Base-by-base conservation (phyloP, 129 eudicot species). In the Centella asiatica region DNA sequence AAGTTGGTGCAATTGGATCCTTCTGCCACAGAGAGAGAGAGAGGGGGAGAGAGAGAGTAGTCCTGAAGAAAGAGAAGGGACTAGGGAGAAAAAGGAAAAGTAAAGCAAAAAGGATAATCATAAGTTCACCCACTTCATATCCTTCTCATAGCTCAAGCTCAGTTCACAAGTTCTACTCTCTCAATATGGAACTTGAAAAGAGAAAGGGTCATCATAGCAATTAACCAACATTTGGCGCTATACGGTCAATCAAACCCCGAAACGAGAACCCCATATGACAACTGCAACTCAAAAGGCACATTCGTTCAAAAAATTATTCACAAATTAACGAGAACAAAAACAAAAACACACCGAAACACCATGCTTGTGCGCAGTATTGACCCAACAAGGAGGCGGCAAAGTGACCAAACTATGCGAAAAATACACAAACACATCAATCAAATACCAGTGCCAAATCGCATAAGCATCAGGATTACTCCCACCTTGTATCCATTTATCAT, bases 401-500 rank as follows among this genome's bases (percentile, higher is more conserved):
- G 97, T 83, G 55, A 90, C 94, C 80, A 90, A 75, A 74, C 18
- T 57, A 79, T 90, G 97, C 22, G 94, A 83, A 53, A 90, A 90
- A 66, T 90, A 90, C 7, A 90, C 89, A 40, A 90, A 90, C 57
- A 90, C 94, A 59, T 90, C 95, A 18, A 90, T 86, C 83, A 90
- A 77, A 80, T 79, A 86, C 97, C 97, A 90, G 67, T 90, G 95
- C 97, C 97, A 90, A 14, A 90, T 83, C 26, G 85, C 76, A 65
- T 83, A 86, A 8, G 89, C 87, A 45, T 81, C 95, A 11, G 74
- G 61, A 64, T 86, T 83, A 29, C 17, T 60, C 57, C 97, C 95
- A 0, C 95, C 97, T 70, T 90, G 97, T 5, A 86, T 66, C 80
- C 90, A 83, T 72, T 71, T 83, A 71, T 90, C 97, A 66, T 90